Percentiles rank a stretch among this genome's conserved stretches.
Evolutionary conservation across 169 alveolate genomes (phyloP).

Genomic region (Plasmodium falciparum): DNA sequence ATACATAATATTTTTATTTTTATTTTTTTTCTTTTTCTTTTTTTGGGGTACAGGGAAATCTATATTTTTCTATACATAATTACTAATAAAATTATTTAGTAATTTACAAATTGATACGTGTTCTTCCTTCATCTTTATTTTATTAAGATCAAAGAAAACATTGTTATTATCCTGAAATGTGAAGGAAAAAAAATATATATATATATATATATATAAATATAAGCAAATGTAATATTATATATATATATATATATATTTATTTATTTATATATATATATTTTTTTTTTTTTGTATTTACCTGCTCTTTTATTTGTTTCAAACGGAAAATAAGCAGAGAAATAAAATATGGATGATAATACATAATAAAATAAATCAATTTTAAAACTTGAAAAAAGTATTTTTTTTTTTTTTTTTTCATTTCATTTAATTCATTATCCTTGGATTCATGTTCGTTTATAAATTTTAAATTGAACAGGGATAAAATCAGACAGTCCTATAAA

Average conservation of each 20-base stretch:
- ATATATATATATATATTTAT: constrained; percentile 2
- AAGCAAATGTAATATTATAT: background rate
- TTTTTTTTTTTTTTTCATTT: constrained; percentile 18
- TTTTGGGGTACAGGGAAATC: background rate
- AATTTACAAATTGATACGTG: constrained; percentile 48
- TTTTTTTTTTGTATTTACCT: constrained; percentile 18
- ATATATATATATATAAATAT: background rate
- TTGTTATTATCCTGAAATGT: constrained; percentile 20
- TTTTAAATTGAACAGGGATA: constrained; percentile 47
- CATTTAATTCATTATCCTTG: constrained; percentile 23
- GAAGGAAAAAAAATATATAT: background rate
- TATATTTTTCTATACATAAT: constrained; percentile 21
- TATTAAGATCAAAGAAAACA: constrained; percentile 18
- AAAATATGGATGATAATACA: constrained; percentile 71
- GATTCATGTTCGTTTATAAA: constrained; percentile 4
- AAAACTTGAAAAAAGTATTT: constrained; percentile 40
- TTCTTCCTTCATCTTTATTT: constrained; percentile 40
- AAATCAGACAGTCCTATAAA: constrained; percentile 46
- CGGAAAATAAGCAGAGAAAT: constrained; percentile 66
- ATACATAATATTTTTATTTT: background rate
- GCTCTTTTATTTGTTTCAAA: constrained; percentile 25
- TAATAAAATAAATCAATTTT: constrained; percentile 28
- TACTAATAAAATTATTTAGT: constrained; percentile 39
- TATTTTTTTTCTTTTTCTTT: background rate
- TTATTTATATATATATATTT: background rate